Conservation (phyloP, 2,329 filamentous ascomycete genomes). For the Fusarium nodosum region DNA sequence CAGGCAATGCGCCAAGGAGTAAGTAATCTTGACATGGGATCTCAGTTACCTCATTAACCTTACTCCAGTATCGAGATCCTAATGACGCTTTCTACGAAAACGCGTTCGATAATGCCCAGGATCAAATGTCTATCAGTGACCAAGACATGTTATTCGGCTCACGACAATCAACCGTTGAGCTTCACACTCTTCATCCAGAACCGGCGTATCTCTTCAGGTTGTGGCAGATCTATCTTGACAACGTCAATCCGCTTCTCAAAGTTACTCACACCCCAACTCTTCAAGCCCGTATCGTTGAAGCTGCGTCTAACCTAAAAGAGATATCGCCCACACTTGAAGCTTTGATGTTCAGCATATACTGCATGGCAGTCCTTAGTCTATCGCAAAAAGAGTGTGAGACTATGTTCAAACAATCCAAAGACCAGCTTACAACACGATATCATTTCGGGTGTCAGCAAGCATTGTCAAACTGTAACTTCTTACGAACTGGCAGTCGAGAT, state of each 20-base stretch:
- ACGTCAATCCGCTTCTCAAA: conserved; percentile 71
- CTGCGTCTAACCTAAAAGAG: conserved; percentile 57
- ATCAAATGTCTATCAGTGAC: conserved; percentile 57
- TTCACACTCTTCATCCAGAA: conserved; percentile 65
- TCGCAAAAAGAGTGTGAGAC: conserved; percentile 58
- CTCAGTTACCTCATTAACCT: too few relatives aligned
- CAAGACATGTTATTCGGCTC: conserved; percentile 68
- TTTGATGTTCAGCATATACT: conserved; percentile 69
- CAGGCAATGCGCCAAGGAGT: conserved; percentile 28
- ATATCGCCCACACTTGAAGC: conserved; percentile 63
- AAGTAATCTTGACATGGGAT: not conserved
- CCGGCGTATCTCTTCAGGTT: conserved; percentile 61
- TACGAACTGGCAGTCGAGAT: conserved; percentile 64
- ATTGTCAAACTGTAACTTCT: conserved; percentile 63
- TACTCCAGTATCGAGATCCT: conserved; percentile 13
- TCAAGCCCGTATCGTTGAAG: conserved; percentile 66
- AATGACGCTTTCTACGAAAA: conserved; percentile 13
- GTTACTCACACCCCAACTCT: conserved; percentile 69
- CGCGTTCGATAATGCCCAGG: conserved; percentile 62
- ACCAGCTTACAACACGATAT: conserved; percentile 59
- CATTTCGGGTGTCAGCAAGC: conserved; percentile 67
- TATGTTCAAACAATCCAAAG: conserved; percentile 58
- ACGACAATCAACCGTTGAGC: conserved; percentile 55
- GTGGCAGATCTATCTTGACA: conserved; percentile 71
- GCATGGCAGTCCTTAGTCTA: conserved; percentile 59